These are phyloP conservation scores for Phaffomyces antillensis DNA, from an alignment of 805 yeast species.

Conservation along the genomic window DNA sequence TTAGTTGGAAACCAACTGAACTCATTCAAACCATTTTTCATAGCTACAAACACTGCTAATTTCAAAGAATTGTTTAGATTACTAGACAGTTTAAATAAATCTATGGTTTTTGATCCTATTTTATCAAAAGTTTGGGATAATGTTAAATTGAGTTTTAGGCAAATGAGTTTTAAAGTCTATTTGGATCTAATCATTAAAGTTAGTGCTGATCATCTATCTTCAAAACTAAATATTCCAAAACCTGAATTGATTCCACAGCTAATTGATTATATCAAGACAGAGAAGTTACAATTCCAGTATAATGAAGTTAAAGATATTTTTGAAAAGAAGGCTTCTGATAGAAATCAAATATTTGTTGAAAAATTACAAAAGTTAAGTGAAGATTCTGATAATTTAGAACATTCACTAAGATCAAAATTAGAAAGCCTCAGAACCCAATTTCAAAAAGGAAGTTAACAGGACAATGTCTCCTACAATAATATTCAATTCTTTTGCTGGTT, in stretches of 20 bases:
- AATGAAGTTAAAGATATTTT: constrained; percentile 10
- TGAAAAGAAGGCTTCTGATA: constrained; percentile 9
- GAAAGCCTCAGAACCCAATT: not conserved
- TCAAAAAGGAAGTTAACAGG: not conserved
- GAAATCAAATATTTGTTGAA: constrained; percentile 9
- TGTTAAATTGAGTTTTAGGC: constrained; percentile 22
- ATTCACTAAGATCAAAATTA: constrained; percentile 4
- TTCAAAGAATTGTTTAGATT: constrained; percentile 17
- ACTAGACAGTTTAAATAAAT: constrained; percentile 13
- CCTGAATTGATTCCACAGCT: constrained; percentile 13
- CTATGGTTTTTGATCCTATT: constrained; percentile 14
- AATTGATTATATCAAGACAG: constrained; percentile 9
- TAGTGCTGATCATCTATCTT: constrained; percentile 12
- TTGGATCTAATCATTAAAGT: constrained; percentile 24
- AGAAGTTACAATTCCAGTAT: constrained; percentile 10
- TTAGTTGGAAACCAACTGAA: constrained; percentile 18
- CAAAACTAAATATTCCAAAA: constrained; percentile 12
- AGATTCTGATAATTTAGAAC: constrained; percentile 15
- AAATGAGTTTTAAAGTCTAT: constrained; percentile 26
- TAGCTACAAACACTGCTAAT: constrained; percentile 20
- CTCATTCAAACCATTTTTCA: constrained; percentile 18
- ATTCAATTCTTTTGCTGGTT: no score
- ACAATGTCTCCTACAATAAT: not conserved
- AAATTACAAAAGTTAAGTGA: constrained; percentile 16
- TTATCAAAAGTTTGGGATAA: constrained; percentile 18